phyloP scores from a whole-genome alignment of 176 grass and related monocot species.

The Carex littledalei region DNA sequence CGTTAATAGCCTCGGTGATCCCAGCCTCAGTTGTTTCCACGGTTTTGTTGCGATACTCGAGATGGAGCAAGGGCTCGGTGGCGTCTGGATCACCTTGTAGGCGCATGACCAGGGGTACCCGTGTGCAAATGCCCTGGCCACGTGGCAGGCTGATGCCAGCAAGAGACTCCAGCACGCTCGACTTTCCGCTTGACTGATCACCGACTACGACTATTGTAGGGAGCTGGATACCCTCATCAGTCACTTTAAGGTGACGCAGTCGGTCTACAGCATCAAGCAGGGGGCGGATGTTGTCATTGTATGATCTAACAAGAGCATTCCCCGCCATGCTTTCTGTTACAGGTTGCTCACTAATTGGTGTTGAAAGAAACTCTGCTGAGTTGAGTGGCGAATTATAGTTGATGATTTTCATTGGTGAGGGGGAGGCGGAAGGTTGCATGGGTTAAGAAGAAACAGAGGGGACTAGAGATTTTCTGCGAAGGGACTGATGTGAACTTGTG shows the following conservation, averaged over 20 bases:
- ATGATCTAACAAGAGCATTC: background rate
- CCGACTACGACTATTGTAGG: conserved; percentile 11
- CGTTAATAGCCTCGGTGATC: background rate
- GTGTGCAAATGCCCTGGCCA: conserved; percentile 33
- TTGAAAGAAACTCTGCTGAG: background rate
- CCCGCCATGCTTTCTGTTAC: background rate
- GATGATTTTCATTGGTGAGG: too few relatives aligned
- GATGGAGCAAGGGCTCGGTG: background rate
- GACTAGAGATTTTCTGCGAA: too few relatives aligned
- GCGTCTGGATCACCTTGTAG: conserved; percentile 12
- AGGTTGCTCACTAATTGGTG: background rate
- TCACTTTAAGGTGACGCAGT: conserved; percentile 6
- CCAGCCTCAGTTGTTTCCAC: conserved; percentile 3
- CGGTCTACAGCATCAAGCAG: background rate
- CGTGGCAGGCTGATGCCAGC: conserved; percentile 32
- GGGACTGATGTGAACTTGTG: too few relatives aligned
- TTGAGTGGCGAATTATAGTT: too few relatives aligned
- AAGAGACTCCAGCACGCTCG: conserved; percentile 31
- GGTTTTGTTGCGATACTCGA: conserved; percentile 18
- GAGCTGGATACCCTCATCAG: conserved; percentile 11
- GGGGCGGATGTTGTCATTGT: conserved; percentile 3
- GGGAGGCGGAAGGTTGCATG: too few relatives aligned
- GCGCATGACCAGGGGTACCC: conserved; percentile 27
- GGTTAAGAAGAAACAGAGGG: too few relatives aligned
- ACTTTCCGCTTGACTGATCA: conserved; percentile 16